Base-by-base conservation (phyloP, 257 asterid species). In the Fraxinus quadrangulata region DNA sequence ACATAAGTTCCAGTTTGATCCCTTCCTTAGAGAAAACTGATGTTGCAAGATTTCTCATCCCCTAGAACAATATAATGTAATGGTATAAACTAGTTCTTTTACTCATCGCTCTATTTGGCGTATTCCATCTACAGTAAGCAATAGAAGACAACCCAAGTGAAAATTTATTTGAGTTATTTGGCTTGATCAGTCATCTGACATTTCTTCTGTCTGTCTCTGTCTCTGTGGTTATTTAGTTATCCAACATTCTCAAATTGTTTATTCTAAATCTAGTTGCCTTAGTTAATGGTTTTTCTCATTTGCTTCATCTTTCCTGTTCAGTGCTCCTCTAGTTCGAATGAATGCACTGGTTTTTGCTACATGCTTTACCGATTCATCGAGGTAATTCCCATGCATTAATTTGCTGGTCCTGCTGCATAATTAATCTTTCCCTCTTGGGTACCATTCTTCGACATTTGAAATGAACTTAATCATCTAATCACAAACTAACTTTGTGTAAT, bases 331-430 rank as follows among this genome's bases (percentile, higher is more conserved):
- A 81, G 97, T 97, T 75, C 87, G 91, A 83, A 86, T 87, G 75
- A 92, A 85, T 87, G 90, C 97, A 54, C 90, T 93, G 77, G 90
- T 85, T 75, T 96, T 85, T 87, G 93, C 97, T 66, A 89, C 98
- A 65, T 90, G 97, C 89, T 93, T 89, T 81, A 83, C 88, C 28
- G 96, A 90, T 78, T 88, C 97, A 72, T 88, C 97, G 67, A 96
- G 98, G 99, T 94, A 88, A 85, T 79, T 76, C 37, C 74, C 33
- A 71, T 65, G 37, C 42, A 72, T 71, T 68, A 30, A 70, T 31
- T 61, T 65, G 34, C 30, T 59, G 78, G 69, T 51, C 68, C 77
- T 82, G 72, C 74, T 72, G 75, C 70, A 74, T 26, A 39, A 9
- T 79, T 13, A 67, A 11, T 67, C 72, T 36, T 75, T 71, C 45